Base-by-base conservation (phyloP, 2,329 filamentous ascomycete species). In the Xylariales sp. region DNA sequence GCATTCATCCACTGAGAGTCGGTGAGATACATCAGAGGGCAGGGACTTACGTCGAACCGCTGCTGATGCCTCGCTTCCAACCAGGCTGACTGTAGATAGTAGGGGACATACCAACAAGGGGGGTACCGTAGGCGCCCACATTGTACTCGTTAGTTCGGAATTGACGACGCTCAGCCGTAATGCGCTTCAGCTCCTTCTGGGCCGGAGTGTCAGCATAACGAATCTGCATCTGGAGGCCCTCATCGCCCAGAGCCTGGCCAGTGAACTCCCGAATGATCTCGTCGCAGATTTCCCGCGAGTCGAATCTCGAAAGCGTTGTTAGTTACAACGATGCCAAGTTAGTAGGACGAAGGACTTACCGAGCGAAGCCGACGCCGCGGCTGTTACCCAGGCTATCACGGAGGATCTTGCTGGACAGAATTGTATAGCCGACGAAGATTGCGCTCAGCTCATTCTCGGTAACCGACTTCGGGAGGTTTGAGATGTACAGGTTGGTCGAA, bases 81-180 rank as follows among this genome's bases (percentile, higher is more conserved):
- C 56, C 53, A 9, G 58, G 49, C 39, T 65, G 61, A 31, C 59
- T 63, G 45, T 71, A 70, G 49, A 74, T 69, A 40, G 64, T 64
- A 9, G 73, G 70, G 40, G 66, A 72, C 54, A 80, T 67, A 12
- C 78, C 74, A 38, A 83, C 76, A 45, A 76, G 71, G 34, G 76
- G 70, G 45, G 78, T 81, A 46, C 80, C 80, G 52, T 84, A 84
- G 31, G 80, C 80, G 44, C 80, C 78, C 46, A 83, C 82, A 55
- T 90, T 90, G 68, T 97, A 97, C 70, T 97, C 93, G 44, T 93
- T 93, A 44, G 91, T 93, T 45, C 93, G 88, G 69, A 95, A 97
- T 58, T 95, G 88, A 46, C 93, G 89, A 44, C 90, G 88, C 61
- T 95, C 89, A 22, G 93, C 89, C 31, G 91, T 97, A 60, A 96